A percentile compares a stretch with the other conserved stretches of the same genome.
phyloP scores from a whole-genome alignment of 2,329 filamentous ascomycete species.

The Hymenoscyphus scutula region DNA sequence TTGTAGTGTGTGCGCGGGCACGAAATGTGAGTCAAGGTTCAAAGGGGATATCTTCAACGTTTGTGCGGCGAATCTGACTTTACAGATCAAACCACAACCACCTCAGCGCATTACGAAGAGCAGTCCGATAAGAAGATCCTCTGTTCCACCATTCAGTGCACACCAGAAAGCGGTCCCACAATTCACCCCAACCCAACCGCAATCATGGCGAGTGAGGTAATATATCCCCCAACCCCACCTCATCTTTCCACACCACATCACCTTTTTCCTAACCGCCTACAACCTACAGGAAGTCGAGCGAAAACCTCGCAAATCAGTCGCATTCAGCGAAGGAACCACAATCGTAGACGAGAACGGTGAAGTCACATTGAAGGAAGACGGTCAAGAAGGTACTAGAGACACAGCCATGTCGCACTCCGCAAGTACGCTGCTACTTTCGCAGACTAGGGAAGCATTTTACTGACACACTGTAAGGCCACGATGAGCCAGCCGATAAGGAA shows the following conservation, averaged over 20 bases:
- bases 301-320: constrained; percentile 88
- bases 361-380: constrained; percentile 72
- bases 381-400: constrained; percentile 70
- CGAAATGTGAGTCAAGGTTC: constrained; percentile 4
- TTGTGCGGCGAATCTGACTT: constrained; percentile 10
- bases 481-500: constrained; percentile 34
- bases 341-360: constrained; percentile 88
- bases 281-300: constrained; percentile 44
- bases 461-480: constrained; percentile 44
- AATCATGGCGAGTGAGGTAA: constrained; percentile 51
- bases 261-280: constrained; percentile 20
- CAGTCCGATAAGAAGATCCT: not conserved
- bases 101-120: constrained; percentile 3
- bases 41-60: constrained; percentile 10
- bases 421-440: constrained; percentile 59
- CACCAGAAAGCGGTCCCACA: constrained; percentile 9
- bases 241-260: constrained; percentile 21
- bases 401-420: constrained; percentile 76
- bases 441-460: constrained; percentile 55
- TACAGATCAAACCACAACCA: constrained; percentile 5
- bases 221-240: constrained; percentile 28
- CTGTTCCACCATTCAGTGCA: not conserved
- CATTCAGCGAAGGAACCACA: constrained; percentile 83
- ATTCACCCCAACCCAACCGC: constrained; percentile 34
- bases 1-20: constrained; percentile 2